These are phyloP conservation scores for Saccharomycopsis fermentans DNA, from an alignment of 805 yeast genomes.

Conservation along the genomic window DNA sequence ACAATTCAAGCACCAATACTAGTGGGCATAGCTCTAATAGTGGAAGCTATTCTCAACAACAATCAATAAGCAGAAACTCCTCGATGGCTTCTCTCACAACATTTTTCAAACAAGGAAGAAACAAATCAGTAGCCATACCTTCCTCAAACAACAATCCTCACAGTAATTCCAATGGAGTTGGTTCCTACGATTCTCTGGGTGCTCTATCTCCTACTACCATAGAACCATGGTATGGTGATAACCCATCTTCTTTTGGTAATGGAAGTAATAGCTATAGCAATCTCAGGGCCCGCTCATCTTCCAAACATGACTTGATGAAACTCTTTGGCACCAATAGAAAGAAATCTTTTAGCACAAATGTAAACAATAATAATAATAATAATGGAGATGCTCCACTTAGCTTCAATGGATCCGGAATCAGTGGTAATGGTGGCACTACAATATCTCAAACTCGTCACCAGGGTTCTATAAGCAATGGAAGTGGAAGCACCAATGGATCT, in stretches of 20 bases:
- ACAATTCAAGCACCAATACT: background rate
- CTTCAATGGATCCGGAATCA: background rate
- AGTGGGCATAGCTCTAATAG: constrained; percentile 24
- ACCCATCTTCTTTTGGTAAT: background rate
- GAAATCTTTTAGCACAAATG: background rate
- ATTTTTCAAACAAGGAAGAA: constrained; percentile 44
- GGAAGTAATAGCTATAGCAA: background rate
- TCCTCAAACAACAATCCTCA: constrained; percentile 4
- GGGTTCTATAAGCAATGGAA: background rate
- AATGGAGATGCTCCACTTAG: background rate
- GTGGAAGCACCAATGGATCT: background rate
- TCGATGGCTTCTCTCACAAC: constrained; percentile 72
- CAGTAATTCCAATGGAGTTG: background rate
- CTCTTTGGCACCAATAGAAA: constrained; percentile 7
- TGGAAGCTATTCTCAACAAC: constrained; percentile 46
- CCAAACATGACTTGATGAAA: constrained; percentile 16
- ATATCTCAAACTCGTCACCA: background rate
- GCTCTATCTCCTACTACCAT: background rate
- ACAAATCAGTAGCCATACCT: constrained; percentile 4
- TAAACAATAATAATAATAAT: constrained; percentile 2
- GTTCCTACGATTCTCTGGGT: background rate
- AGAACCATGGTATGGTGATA: background rate
- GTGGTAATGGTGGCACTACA: background rate
- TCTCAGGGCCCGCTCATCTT: constrained; percentile 1
- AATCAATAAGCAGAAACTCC: constrained; percentile 45